phyloP scores from a whole-genome alignment of 192 early-diverging fungal genomes.

The Mortierella claussenii region DNA sequence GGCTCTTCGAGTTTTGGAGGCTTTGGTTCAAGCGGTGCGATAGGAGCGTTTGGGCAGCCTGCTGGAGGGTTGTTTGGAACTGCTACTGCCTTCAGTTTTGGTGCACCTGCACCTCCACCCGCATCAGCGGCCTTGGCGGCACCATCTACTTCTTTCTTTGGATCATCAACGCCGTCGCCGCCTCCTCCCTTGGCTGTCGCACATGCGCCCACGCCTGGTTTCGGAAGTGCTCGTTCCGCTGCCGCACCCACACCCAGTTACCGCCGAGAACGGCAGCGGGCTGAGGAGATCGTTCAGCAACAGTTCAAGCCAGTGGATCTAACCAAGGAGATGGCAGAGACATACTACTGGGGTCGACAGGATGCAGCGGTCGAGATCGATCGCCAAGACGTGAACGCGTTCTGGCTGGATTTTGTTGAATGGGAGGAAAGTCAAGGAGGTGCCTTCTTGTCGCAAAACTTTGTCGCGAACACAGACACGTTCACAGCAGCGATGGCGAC shows the following conservation, averaged over 20 bases:
- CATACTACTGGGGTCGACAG: conserved; percentile 38
- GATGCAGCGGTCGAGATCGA: not conserved
- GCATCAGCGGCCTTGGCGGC: not conserved
- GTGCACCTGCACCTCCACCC: not conserved
- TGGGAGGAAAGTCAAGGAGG: conserved; percentile 26
- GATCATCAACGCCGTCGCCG: not conserved
- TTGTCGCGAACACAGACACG: conserved; percentile 37
- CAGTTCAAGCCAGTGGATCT: conserved; percentile 49
- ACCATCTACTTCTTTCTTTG: not conserved
- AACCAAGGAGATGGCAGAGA: conserved; percentile 54
- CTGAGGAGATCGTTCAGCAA: conserved; percentile 1
- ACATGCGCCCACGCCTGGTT: not conserved
- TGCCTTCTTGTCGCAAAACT: conserved; percentile 56
- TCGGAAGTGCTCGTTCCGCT: not conserved
- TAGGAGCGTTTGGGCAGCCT: not conserved
- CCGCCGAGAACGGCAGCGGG: not conserved
- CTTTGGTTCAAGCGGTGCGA: too few relatives aligned
- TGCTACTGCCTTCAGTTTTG: too few relatives aligned
- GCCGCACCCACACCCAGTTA: not conserved
- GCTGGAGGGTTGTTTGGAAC: not conserved
- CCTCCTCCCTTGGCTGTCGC: too few relatives aligned
- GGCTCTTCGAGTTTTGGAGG: not conserved
- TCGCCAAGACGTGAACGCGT: conserved; percentile 31
- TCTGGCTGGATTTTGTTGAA: conserved; percentile 60
- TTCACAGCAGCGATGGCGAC: conserved; percentile 53